These are phyloP conservation scores for Graphilbum ipis-grandicollis DNA, from an alignment of 2,329 filamentous ascomycete genomes.

Conservation along the genomic window DNA sequence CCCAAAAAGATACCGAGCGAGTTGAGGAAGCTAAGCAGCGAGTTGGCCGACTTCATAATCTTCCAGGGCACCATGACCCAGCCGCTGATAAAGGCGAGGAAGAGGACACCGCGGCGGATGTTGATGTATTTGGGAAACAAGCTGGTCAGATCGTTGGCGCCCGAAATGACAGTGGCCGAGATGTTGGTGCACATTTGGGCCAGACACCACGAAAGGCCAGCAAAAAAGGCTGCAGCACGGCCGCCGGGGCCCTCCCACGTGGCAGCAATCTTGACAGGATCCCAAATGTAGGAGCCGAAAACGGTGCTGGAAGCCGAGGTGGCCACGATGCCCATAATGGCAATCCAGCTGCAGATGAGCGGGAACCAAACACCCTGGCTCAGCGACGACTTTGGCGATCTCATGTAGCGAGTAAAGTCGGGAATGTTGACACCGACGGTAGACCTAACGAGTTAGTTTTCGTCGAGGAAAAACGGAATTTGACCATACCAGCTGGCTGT, in stretches of 20 bases:
- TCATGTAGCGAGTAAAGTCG: conserved; percentile 22
- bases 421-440: conserved; percentile 32
- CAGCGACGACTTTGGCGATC: conserved; percentile 19
- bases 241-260: conserved; percentile 6
- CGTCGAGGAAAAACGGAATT: background rate
- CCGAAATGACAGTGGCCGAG: conserved; percentile 18
- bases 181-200: conserved; percentile 10
- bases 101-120: conserved; percentile 16
- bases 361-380: conserved; percentile 16
- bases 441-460: background rate
- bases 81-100: conserved; percentile 7
- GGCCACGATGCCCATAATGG: conserved; percentile 19
- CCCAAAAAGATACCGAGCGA: conserved; percentile 10
- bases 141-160: conserved; percentile 18
- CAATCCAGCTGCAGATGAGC: conserved; percentile 18
- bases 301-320: conserved; percentile 22
- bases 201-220: conserved; percentile 8
- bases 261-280: conserved; percentile 7
- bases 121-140: conserved; percentile 17
- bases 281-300: conserved; percentile 15
- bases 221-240: conserved; percentile 11
- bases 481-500: background rate
- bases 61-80: conserved; percentile 13
- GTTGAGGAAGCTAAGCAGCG: conserved; percentile 9
- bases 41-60: conserved; percentile 7